phyloP scores from a whole-genome alignment of 805 yeast genomes.

The Starmera pachycereana region DNA sequence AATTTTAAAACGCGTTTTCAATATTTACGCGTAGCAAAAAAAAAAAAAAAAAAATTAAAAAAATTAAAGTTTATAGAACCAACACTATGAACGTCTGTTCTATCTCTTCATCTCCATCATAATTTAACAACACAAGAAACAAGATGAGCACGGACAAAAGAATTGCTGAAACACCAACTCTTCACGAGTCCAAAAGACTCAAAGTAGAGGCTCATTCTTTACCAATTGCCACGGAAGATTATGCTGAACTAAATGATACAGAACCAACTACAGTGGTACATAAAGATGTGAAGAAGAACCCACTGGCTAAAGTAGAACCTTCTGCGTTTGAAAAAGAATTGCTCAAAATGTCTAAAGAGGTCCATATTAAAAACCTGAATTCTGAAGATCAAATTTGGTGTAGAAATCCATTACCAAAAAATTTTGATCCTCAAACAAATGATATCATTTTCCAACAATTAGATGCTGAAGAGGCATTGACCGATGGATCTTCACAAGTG shows the following conservation, averaged over 20 bases:
- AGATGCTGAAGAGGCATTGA: slow-evolving; percentile 80
- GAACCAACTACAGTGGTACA: slow-evolving; percentile 12
- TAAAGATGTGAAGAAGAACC: slow-evolving; percentile 18
- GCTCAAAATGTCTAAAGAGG: slow-evolving; percentile 30
- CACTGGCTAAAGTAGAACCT: slow-evolving; percentile 24
- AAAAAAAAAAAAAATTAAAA: no score
- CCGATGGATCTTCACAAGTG: slow-evolving; percentile 51
- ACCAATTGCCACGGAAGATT: slow-evolving; percentile 8
- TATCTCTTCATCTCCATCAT: no score
- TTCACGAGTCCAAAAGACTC: neutral
- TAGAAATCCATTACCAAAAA: slow-evolving; percentile 45
- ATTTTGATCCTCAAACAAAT: slow-evolving; percentile 34
- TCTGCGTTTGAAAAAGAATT: slow-evolving; percentile 46
- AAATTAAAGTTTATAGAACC: no score
- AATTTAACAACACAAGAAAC: no score
- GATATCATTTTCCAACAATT: slow-evolving; percentile 81
- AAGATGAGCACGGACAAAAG: neutral
- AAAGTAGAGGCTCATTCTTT: slow-evolving; percentile 18
- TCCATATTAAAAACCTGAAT: slow-evolving; percentile 12
- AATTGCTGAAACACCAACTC: neutral
- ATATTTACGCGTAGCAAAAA: no score
- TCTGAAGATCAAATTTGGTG: slow-evolving; percentile 32
- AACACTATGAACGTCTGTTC: no score
- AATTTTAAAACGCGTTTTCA: no score
- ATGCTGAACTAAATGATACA: slow-evolving; percentile 2